Conservation (phyloP, 1,284 basidiomycete species). For the Cutaneotrichosporon sp. region DNA sequence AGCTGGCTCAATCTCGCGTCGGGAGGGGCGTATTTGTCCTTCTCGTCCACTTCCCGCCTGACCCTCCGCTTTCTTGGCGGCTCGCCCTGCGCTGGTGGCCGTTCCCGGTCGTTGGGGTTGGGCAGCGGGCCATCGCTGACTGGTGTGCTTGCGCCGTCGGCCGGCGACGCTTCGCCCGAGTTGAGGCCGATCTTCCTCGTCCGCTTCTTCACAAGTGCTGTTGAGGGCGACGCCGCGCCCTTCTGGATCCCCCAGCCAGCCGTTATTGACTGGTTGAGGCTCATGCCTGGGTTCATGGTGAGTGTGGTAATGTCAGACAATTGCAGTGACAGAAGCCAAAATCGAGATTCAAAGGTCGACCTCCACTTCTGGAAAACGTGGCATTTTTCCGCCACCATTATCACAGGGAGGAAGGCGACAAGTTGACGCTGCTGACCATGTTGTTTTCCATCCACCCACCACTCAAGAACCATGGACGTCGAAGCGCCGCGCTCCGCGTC, state of each 20-base stretch:
- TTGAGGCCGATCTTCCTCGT: slow-evolving; percentile 20
- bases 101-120: slow-evolving; percentile 1
- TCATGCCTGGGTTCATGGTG: slow-evolving; percentile 17
- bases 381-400: slow-evolving; percentile 2
- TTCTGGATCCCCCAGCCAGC: slow-evolving; percentile 36
- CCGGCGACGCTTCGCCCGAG: slow-evolving; percentile 1
- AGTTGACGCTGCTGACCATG: too few species aligned
- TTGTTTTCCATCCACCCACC: not conserved
- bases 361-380: not conserved
- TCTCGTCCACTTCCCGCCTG: slow-evolving; percentile 1
- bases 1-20: slow-evolving; percentile 64
- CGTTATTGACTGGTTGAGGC: slow-evolving; percentile 42
- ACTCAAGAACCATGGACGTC: slow-evolving; percentile 6
- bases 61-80: slow-evolving; percentile 14
- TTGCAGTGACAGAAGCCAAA: too few species aligned
- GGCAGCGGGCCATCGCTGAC: slow-evolving; percentile 9
- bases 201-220: slow-evolving; percentile 9
- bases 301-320: not conserved
- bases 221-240: not conserved
- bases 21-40: slow-evolving; percentile 44
- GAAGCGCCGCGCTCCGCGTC: not conserved
- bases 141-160: slow-evolving; percentile 8
- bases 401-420: too few species aligned
- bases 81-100: not conserved
- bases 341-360: not conserved